These are phyloP conservation scores for Colletotrichum sp. DNA, from an alignment of 2,329 filamentous ascomycete species.

Conservation along the genomic window DNA sequence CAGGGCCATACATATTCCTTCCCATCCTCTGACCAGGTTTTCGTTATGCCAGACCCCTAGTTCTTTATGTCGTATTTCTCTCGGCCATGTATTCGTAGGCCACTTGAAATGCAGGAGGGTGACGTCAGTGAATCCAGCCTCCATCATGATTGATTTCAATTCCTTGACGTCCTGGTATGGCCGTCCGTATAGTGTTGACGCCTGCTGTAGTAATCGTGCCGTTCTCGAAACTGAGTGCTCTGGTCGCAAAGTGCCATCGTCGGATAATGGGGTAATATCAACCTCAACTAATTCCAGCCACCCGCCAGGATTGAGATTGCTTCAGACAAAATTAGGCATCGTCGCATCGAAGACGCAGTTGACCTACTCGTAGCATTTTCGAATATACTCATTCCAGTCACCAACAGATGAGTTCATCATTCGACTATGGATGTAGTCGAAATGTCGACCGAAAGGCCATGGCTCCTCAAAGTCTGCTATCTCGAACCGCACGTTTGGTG, in stretches of 20 bases:
- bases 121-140: slow-evolving; percentile 60
- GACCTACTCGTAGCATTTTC: slow-evolving; percentile 43
- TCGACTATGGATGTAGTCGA: slow-evolving; percentile 65
- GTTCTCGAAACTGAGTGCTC: slow-evolving; percentile 30
- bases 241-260: slow-evolving; percentile 41
- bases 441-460: slow-evolving; percentile 37
- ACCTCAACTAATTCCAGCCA: slow-evolving; percentile 49
- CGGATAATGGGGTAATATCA: slow-evolving; percentile 38
- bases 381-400: slow-evolving; percentile 58
- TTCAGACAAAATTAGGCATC: not conserved
- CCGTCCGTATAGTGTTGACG: slow-evolving; percentile 31
- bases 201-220: slow-evolving; percentile 32
- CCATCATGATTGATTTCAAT: slow-evolving; percentile 44
- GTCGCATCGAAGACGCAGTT: not conserved
- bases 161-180: slow-evolving; percentile 28
- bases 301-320: slow-evolving; percentile 25
- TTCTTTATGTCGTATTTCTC: slow-evolving; percentile 54
- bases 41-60: slow-evolving; percentile 38
- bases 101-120: slow-evolving; percentile 51
- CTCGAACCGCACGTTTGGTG: slow-evolving; percentile 41
- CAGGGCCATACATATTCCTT: slow-evolving; percentile 29
- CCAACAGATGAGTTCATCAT: slow-evolving; percentile 58
- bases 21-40: slow-evolving; percentile 25
- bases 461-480: slow-evolving; percentile 39
- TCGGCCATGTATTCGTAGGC: slow-evolving; percentile 57